Conservation (phyloP, 805 yeast genomes). For the Saturnispora mendoncae region DNA sequence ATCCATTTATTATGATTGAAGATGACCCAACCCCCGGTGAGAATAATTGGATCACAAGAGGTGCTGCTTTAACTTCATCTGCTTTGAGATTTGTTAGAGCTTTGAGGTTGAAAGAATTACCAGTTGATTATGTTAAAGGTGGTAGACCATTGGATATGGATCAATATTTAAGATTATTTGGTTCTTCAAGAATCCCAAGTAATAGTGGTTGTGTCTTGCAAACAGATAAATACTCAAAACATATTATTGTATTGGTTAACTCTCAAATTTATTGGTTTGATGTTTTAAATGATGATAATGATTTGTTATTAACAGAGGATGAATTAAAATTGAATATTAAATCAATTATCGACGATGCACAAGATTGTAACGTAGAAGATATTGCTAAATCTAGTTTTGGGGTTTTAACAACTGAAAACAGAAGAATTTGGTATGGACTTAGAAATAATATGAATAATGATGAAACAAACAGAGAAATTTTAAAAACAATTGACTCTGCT, state of each 20-base stretch:
- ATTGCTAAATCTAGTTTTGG: slow-evolving; percentile 77
- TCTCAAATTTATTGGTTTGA: slow-evolving; percentile 95
- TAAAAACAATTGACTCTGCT: slow-evolving; percentile 71
- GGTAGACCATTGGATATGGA: slow-evolving; percentile 76
- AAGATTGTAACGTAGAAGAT: slow-evolving; percentile 42
- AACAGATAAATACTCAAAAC: slow-evolving; percentile 65
- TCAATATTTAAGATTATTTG: slow-evolving; percentile 80
- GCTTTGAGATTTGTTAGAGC: slow-evolving; percentile 76
- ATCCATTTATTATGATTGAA: slow-evolving; percentile 83
- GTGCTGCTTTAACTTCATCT: slow-evolving; percentile 69
- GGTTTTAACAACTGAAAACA: slow-evolving; percentile 80
- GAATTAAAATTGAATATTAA: slow-evolving; percentile 69
- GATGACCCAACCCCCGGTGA: slow-evolving; percentile 79
- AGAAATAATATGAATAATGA: slow-evolving; percentile 43
- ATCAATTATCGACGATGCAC: slow-evolving; percentile 69
- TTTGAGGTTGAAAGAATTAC: slow-evolving; percentile 61
- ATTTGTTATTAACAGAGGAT: slow-evolving; percentile 62
- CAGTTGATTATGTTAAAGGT: slow-evolving; percentile 59
- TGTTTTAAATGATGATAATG: slow-evolving; percentile 66
- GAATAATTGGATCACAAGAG: slow-evolving; percentile 63
- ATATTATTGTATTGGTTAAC: slow-evolving; percentile 71
- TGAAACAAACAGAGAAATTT: slow-evolving; percentile 54
- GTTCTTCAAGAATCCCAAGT: slow-evolving; percentile 81
- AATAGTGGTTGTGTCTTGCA: slow-evolving; percentile 78
- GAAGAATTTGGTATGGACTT: slow-evolving; percentile 78